phyloP scores from a whole-genome alignment of 345 rosid genomes.

The Eucalyptus curtisii region DNA sequence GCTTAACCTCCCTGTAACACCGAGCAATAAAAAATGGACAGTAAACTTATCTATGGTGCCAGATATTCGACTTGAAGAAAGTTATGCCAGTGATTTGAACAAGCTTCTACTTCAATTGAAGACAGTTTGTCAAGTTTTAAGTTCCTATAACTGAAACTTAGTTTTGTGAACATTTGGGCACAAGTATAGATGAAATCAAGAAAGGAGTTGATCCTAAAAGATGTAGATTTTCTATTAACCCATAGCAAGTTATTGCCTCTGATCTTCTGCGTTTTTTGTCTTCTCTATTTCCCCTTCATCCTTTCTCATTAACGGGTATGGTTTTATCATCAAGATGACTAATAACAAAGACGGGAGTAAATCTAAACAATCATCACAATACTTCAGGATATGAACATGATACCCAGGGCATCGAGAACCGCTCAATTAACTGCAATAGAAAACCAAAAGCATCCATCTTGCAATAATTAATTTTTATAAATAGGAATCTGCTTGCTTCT shows the following conservation, averaged over 20 bases:
- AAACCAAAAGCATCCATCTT: background rate
- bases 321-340: background rate
- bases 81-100: background rate
- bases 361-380: background rate
- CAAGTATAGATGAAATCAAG: background rate
- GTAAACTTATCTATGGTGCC: background rate
- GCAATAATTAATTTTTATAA: background rate
- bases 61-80: background rate
- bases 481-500: background rate
- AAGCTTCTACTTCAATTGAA: background rate
- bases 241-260: background rate
- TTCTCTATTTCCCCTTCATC: background rate
- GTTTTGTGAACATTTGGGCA: background rate
- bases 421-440: background rate
- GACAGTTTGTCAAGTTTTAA: background rate
- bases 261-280: background rate
- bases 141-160: background rate
- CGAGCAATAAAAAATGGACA: background rate
- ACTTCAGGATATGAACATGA: background rate
- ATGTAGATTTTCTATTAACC: background rate
- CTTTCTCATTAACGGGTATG: background rate
- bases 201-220: background rate
- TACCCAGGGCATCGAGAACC: background rate
- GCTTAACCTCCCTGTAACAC: slow-evolving; percentile 26
- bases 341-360: background rate